Conservation (phyloP, 1,284 basidiomycete genomes). For the Ceratobasidium sp. region DNA sequence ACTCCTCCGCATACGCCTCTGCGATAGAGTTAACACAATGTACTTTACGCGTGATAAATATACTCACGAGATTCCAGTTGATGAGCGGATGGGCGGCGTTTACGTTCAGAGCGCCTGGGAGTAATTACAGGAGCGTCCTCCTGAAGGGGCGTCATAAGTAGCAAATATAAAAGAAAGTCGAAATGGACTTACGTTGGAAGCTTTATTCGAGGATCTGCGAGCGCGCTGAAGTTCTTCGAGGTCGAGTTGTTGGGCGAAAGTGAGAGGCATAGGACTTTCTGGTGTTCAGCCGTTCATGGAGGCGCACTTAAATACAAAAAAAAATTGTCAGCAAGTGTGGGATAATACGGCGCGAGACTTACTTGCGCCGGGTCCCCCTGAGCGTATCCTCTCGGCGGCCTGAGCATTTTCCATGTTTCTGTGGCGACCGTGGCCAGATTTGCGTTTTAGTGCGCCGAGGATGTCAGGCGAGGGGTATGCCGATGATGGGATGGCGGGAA, state of each 20-base stretch:
- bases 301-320: not conserved
- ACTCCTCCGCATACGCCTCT: not conserved
- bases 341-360: not conserved
- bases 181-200: too few species aligned
- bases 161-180: too few species aligned
- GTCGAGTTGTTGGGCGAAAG: too few species aligned
- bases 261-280: too few species aligned
- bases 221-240: too few species aligned
- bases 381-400: too few species aligned
- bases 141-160: too few species aligned
- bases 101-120: not conserved
- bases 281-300: not conserved
- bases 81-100: not conserved
- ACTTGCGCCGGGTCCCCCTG: not conserved
- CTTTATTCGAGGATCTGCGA: too few species aligned
- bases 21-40: not conserved
- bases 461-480: not conserved
- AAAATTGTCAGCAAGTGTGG: not conserved
- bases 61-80: not conserved
- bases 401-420: too few species aligned
- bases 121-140: not conserved
- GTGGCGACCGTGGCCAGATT: too few species aligned
- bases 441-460: not conserved
- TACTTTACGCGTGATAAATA: not conserved
- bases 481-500: not conserved